Conservation (phyloP, 805 yeast species). For the Brettanomyces bruxellensis region DNA sequence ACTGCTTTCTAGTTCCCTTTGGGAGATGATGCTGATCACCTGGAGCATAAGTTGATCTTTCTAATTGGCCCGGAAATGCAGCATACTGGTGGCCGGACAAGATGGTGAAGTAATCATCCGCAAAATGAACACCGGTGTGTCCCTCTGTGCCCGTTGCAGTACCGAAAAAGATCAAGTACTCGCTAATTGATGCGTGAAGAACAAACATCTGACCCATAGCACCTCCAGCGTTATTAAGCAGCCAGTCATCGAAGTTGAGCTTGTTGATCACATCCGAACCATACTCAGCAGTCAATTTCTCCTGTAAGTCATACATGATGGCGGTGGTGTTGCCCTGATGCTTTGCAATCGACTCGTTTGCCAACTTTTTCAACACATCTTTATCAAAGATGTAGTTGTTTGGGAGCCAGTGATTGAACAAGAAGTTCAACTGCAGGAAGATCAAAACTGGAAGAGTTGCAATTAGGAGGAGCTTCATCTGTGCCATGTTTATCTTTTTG, state of each 20-base stretch:
- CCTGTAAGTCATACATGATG: slow-evolving; percentile 54
- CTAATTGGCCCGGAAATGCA: slow-evolving; percentile 52
- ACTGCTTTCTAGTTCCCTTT: slow-evolving; percentile 75
- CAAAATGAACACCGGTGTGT: slow-evolving; percentile 90
- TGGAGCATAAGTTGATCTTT: slow-evolving; percentile 67
- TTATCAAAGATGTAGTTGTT: slow-evolving; percentile 62
- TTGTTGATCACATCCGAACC: slow-evolving; percentile 63
- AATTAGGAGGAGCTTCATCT: slow-evolving; percentile 7
- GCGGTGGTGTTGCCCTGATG: slow-evolving; percentile 54
- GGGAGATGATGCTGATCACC: slow-evolving; percentile 79
- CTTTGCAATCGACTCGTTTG: slow-evolving; percentile 41
- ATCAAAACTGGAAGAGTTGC: slow-evolving; percentile 19
- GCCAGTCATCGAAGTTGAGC: slow-evolving; percentile 76
- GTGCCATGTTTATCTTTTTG: no score
- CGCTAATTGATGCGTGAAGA: slow-evolving; percentile 88
- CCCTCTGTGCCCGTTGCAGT: slow-evolving; percentile 94
- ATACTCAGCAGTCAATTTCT: slow-evolving; percentile 49
- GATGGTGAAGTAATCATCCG: slow-evolving; percentile 96
- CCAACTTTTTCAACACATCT: slow-evolving; percentile 46
- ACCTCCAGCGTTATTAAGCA: slow-evolving; percentile 96
- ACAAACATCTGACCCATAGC: slow-evolving; percentile 97
- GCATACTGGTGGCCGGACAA: slow-evolving; percentile 73
- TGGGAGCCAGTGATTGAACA: slow-evolving; percentile 63
- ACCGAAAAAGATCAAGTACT: slow-evolving; percentile 89
- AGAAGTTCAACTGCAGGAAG: slow-evolving; percentile 28